Evolutionary conservation across 441 rosid species (phyloP), one percentile per base, ranked within the genome.

Genomic region (Erysimum pusillum): DNA sequence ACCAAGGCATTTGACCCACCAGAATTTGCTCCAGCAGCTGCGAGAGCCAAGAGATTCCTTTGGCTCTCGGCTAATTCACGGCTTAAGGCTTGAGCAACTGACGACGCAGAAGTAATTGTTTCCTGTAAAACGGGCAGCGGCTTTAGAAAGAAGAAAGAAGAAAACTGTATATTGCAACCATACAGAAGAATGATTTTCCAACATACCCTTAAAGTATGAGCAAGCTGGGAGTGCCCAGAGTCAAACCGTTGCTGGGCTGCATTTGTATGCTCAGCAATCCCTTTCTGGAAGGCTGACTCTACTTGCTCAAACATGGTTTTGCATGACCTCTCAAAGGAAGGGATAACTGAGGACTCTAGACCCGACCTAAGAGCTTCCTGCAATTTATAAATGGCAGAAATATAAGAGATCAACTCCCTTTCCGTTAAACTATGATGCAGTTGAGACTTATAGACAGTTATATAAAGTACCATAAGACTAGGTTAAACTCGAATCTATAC

Each of bases 241-340:
- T 88, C 91, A 35, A 87, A 80, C 5, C 85, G 85, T 76, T 87
- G 90, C 79, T 81, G 84, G 64, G 88, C 84, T 63, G 90, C 84
- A 34, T 76, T 78, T 81, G 88, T 81, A 84, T 87, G 92, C 75
- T 90, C 92, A 22, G 72, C 61, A 63, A 90, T 80, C 80, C 91
- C 92, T 79, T 81, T 85, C 83, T 88, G 90, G 69, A 90, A 88
- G 15, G 91, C 81, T 39, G 87, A 63, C 76, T 88, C 91, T 9
- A 90, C 79, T 85, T 90, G 95, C 57, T 83, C 90, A 80, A 90
- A 88, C 91, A 90, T 83, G 46, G 85, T 80, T 82, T 83, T 84
- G 81, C 91, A 90, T 34, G 95, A 83, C 81, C 67, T 83, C 84
- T 90, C 91, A 82, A 90, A 90, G 62, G 88, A 83, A 78, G 95